A percentile compares a stretch with the other conserved stretches of the same genome.
These are phyloP conservation scores for Rhizopogon vinicolor DNA, from an alignment of 768 basidiomycete genomes.

Conservation along the genomic window DNA sequence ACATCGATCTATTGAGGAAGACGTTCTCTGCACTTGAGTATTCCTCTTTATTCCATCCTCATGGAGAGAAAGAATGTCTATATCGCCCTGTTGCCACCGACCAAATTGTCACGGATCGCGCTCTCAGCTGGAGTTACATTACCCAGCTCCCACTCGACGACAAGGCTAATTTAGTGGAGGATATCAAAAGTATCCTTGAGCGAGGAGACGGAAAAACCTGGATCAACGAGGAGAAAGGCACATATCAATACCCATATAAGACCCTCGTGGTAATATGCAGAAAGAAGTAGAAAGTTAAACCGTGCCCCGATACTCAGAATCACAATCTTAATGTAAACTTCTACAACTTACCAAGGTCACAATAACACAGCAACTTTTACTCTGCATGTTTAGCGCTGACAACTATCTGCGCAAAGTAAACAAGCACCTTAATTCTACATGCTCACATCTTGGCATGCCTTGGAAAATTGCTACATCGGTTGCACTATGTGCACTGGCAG, in stretches of 20 bases:
- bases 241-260: slow-evolving; percentile 79
- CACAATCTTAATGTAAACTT: no score
- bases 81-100: slow-evolving; percentile 50
- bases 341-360: no score
- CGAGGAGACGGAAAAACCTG: slow-evolving; percentile 60
- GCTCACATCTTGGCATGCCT: no score
- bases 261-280: slow-evolving; percentile 51
- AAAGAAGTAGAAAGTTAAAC: slow-evolving; percentile 29
- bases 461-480: no score
- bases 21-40: slow-evolving; percentile 64
- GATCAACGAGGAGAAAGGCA: slow-evolving; percentile 70
- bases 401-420: no score
- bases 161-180: slow-evolving; percentile 45
- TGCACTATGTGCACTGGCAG: no score
- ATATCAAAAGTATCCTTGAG: slow-evolving; percentile 52
- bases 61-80: slow-evolving; percentile 50
- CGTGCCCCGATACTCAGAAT: no score
- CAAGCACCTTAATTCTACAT: no score
- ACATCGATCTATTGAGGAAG: slow-evolving; percentile 66
- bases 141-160: slow-evolving; percentile 53
- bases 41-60: slow-evolving; percentile 49
- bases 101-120: slow-evolving; percentile 58
- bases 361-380: no score
- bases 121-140: slow-evolving; percentile 83
- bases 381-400: no score